phyloP scores from a whole-genome alignment of 2,329 filamentous ascomycete genomes.

The Aspergillus terreus region DNA sequence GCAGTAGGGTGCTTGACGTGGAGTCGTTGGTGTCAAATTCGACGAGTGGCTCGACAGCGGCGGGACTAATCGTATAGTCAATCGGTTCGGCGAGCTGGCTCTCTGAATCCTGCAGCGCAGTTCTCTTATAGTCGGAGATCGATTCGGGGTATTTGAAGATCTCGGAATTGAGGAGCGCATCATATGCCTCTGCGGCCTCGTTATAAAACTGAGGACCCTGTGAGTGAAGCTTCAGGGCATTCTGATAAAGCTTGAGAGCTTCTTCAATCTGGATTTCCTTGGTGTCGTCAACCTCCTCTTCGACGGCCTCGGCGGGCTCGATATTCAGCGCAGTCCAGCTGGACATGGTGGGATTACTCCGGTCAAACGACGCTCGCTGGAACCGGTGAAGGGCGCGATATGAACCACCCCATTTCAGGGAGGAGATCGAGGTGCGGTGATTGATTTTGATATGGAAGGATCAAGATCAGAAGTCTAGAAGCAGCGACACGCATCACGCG shows the following conservation, averaged over 20 bases:
- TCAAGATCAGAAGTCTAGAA: conserved; percentile 3
- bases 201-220: conserved; percentile 74
- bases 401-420: conserved; percentile 20
- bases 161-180: conserved; percentile 80
- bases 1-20: conserved; percentile 74
- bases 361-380: conserved; percentile 13
- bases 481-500: conserved; percentile 11
- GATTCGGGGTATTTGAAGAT: conserved; percentile 92
- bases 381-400: conserved; percentile 2
- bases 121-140: conserved; percentile 74
- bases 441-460: too few species aligned
- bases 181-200: conserved; percentile 77
- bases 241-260: conserved; percentile 90
- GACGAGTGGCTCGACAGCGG: conserved; percentile 32
- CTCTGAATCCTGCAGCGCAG: conserved; percentile 49
- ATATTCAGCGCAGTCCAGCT: conserved; percentile 88
- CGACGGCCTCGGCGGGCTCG: conserved; percentile 83
- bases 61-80: conserved; percentile 17
- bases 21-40: conserved; percentile 65
- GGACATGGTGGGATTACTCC: conserved; percentile 37
- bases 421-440: background rate
- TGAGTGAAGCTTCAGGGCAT: conserved; percentile 83
- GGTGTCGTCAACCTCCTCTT: conserved; percentile 90
- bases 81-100: conserved; percentile 46
- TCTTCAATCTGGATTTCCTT: conserved; percentile 97